Evolutionary conservation across 345 rosid species (phyloP).

Genomic region (Triadica sebifera): DNA sequence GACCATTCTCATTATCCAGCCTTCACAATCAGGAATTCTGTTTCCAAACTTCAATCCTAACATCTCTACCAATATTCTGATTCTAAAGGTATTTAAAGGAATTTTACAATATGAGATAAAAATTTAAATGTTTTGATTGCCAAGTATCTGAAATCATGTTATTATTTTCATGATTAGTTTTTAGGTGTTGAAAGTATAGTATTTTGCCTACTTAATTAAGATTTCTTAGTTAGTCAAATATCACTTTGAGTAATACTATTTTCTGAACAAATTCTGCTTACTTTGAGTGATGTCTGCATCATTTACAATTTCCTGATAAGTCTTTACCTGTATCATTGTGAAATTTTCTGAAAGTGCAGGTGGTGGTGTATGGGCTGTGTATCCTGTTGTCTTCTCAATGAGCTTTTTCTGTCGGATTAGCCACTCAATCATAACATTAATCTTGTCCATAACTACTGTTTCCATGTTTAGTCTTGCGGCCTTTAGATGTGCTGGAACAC

Average conservation of each 20-base stretch:
- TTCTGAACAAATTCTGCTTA: background rate
- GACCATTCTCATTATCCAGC: background rate
- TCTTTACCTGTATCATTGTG: conserved; percentile 8
- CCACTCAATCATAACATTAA: conserved; percentile 42
- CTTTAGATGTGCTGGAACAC: conserved; percentile 66
- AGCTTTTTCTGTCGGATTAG: conserved; percentile 52
- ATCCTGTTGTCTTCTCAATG: conserved; percentile 69
- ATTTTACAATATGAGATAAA: background rate
- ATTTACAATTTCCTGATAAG: too few species aligned
- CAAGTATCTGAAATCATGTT: background rate
- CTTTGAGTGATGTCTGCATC: background rate
- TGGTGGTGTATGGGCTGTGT: conserved; percentile 87
- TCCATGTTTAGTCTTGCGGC: conserved; percentile 67
- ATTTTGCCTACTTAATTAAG: background rate
- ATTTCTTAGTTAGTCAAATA: background rate
- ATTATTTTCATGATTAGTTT: background rate
- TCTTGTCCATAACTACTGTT: conserved; percentile 52
- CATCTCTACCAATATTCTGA: background rate
- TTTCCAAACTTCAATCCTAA: background rate
- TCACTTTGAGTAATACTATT: background rate
- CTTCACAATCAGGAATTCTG: background rate
- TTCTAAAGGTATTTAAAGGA: background rate
- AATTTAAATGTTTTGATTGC: background rate
- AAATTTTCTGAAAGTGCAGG: conserved; percentile 45
- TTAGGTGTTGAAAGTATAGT: background rate